Evolutionary conservation across 2,329 filamentous ascomycete species (phyloP), one percentile per base, ranked within the genome.

Genomic region (Aspergillus proliferans): DNA sequence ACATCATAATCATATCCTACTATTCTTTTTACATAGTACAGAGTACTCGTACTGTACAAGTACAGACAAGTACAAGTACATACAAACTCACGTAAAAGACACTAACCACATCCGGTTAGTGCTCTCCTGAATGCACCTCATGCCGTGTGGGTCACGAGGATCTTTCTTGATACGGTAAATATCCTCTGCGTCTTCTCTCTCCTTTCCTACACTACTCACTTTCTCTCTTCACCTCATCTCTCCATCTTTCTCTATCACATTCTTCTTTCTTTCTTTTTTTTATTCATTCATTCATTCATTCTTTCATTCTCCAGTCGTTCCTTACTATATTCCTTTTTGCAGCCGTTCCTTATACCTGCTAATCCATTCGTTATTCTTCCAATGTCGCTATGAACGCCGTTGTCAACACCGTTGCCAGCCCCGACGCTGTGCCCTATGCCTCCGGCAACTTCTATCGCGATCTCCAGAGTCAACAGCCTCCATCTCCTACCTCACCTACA

Each of bases 331-430:
- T 38, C 3, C 18, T 15, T n/a, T 38, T 38, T 38, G 18, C 34
- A 18, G 38, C 46, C 28, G 46, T 28, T 34, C 41, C 41, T 45
- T 51, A 47, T 34, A 26, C 47, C 46, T 45, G 38, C 51, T 48
- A 50, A 49, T 54, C 47, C 28, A 26, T 45, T 15, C 21, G 19
- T 36, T 36, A 12, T 8, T 50, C 46, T 34, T 52, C 49, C 45
- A 50, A 55, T 50, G 48, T 58, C 61, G 64, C 48, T 38, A 72
- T 72, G 70, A 71, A 63, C 54, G 65, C 68, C 48, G 62, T 71
- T 49, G 66, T 66, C 52, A 69, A 62, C 60, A 30, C 26, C 26
- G 68, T 65, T 64, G 63, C 66, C 24, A 63, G 68, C 49, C 61
- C 52, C 55, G 54, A 62, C 56, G 58, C 58, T 59, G 61, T 63